These are phyloP conservation scores for Hansfordia pulvinata DNA, from an alignment of 2,329 filamentous ascomycete species.

Conservation along the genomic window DNA sequence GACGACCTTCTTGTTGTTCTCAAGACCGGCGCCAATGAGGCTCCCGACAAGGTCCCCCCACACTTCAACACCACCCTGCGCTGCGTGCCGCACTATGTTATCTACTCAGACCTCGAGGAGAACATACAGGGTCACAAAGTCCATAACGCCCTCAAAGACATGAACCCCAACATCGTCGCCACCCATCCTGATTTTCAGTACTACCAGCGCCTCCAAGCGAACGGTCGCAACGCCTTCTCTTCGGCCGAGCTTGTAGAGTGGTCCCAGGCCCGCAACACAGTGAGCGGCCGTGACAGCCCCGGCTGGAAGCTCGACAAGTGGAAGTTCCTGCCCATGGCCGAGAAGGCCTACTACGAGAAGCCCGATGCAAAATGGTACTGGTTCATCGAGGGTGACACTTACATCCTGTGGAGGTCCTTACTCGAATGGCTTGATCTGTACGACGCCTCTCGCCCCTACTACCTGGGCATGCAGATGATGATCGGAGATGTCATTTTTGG, in stretches of 20 bases:
- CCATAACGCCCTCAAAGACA: constrained; percentile 31
- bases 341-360: constrained; percentile 24
- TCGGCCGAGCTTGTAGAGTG: constrained; percentile 13
- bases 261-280: constrained; percentile 14
- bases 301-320: constrained; percentile 41
- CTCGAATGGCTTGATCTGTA: constrained; percentile 36
- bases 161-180: constrained; percentile 22
- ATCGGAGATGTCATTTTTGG: constrained; percentile 35
- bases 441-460: constrained; percentile 30
- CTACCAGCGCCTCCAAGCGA: constrained; percentile 30
- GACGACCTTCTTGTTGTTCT: constrained; percentile 41
- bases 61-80: constrained; percentile 39
- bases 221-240: constrained; percentile 27
- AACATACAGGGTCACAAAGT: constrained; percentile 32
- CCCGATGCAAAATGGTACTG: constrained; percentile 41
- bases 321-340: constrained; percentile 42
- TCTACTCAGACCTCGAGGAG: constrained; percentile 45
- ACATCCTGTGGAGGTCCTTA: constrained; percentile 37
- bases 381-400: constrained; percentile 46
- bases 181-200: constrained; percentile 33
- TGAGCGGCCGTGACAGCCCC: constrained; percentile 24
- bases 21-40: constrained; percentile 44
- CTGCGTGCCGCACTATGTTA: constrained; percentile 39
- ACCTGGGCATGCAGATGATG: constrained; percentile 38
- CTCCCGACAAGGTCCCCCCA: constrained; percentile 36